Percentiles rank a stretch among this genome's conserved stretches.
Conservation (phyloP, 768 basidiomycete genomes). For the Lentinula edodes region DNA sequence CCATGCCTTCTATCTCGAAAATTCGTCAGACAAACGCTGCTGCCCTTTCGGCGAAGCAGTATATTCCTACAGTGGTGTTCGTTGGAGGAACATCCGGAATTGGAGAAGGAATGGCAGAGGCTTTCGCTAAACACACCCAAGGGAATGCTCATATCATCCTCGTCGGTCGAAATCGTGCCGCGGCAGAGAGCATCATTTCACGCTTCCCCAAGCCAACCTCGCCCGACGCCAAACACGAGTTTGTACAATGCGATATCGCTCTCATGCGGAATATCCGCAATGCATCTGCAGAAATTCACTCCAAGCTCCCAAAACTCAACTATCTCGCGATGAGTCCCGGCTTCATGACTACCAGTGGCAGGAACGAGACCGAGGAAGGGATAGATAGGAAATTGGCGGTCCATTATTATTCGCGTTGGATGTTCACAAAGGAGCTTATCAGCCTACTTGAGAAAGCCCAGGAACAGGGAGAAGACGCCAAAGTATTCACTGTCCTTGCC, state of each 20-base stretch:
- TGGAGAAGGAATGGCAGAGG: slow-evolving; percentile 28
- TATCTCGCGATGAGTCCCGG: slow-evolving; percentile 22
- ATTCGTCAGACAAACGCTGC: slow-evolving; percentile 14
- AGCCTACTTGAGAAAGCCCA: slow-evolving; percentile 16
- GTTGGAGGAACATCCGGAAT: slow-evolving; percentile 22
- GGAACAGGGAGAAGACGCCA: slow-evolving; percentile 19
- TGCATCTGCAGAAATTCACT: slow-evolving; percentile 20
- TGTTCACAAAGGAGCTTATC: slow-evolving; percentile 25
- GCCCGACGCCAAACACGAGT: slow-evolving; percentile 22
- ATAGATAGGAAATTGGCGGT: slow-evolving; percentile 25
- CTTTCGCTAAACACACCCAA: slow-evolving; percentile 30
- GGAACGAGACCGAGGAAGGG: slow-evolving; percentile 28
- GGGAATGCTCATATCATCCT: slow-evolving; percentile 35
- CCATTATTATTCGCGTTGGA: slow-evolving; percentile 28
- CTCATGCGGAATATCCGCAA: slow-evolving; percentile 27
- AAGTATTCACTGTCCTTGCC: slow-evolving; percentile 23
- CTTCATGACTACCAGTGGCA: slow-evolving; percentile 19
- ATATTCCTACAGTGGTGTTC: slow-evolving; percentile 17
- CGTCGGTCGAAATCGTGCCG: slow-evolving; percentile 28
- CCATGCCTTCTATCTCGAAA: slow-evolving; percentile 14
- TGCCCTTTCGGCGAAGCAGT: slow-evolving; percentile 3
- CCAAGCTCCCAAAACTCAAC: slow-evolving; percentile 25
- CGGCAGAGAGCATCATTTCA: slow-evolving; percentile 27
- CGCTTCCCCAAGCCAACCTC: slow-evolving; percentile 19
- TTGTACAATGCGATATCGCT: slow-evolving; percentile 30